Conservation (phyloP, 164 flowering plant genomes). For the Aristolochia contorta region DNA sequence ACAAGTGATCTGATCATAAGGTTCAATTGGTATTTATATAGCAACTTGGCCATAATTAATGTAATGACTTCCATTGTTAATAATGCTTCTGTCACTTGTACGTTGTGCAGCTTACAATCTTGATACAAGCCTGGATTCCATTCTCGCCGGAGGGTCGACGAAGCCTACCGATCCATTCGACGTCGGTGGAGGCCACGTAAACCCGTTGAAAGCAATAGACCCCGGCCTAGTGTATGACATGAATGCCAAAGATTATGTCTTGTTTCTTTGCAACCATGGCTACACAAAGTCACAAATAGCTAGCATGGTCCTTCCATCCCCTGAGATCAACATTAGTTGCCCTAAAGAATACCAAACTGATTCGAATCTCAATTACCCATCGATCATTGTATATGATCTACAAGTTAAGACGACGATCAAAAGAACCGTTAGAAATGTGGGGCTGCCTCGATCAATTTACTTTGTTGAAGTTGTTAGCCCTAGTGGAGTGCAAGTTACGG, state of each 20-base stretch:
- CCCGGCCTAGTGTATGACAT: constrained; percentile 66
- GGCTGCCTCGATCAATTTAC: constrained; percentile 24
- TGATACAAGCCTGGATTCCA: constrained; percentile 32
- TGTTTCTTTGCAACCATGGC: constrained; percentile 51
- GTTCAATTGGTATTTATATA: too few relatives aligned
- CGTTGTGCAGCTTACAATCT: constrained; percentile 35
- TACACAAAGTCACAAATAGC: constrained; percentile 34
- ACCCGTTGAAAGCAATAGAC: constrained; percentile 55
- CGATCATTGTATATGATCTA: constrained; percentile 44
- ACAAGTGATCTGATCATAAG: too few relatives aligned
- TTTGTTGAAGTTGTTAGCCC: constrained; percentile 30
- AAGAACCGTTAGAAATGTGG: constrained; percentile 50
- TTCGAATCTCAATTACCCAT: constrained; percentile 46
- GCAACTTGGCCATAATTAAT: too few relatives aligned
- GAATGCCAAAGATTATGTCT: constrained; percentile 36
- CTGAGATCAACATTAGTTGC: constrained; percentile 14
- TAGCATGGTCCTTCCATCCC: constrained; percentile 13
- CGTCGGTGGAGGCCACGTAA: constrained; percentile 62
- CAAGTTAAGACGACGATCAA: constrained; percentile 26
- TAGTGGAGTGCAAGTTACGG: constrained; percentile 41
- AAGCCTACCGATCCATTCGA: constrained; percentile 45
- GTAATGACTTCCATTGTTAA: too few relatives aligned
- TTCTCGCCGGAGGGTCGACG: constrained; percentile 41
- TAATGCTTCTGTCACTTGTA: background rate
- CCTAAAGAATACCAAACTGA: constrained; percentile 10